Conservation (phyloP, 345 rosid genomes). For the Ricinus communis region DNA sequence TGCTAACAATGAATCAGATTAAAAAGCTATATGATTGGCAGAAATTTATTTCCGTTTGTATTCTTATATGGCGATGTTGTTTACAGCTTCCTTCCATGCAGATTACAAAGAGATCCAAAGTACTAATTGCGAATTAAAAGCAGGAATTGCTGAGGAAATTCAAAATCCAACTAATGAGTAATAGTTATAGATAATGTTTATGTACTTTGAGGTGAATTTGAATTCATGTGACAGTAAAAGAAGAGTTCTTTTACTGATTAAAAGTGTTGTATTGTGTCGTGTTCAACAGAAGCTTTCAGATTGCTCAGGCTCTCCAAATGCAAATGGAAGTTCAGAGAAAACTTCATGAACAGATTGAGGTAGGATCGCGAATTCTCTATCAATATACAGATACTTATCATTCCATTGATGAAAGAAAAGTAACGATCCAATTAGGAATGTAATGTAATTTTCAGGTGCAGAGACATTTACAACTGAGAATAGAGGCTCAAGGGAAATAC, state of each 20-base stretch:
- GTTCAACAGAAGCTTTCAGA: constrained; percentile 59
- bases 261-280: constrained; percentile 29
- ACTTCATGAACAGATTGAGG: constrained; percentile 95
- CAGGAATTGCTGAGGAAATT: constrained; percentile 35
- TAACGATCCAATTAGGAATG: constrained; percentile 8
- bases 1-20: neutral
- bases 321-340: constrained; percentile 95
- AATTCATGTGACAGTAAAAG: constrained; percentile 7
- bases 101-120: constrained; percentile 43
- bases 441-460: constrained; percentile 61
- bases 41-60: neutral
- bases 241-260: constrained; percentile 9
- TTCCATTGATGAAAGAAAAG: constrained; percentile 10
- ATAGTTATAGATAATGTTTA: constrained; percentile 24
- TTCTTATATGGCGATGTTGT: constrained; percentile 1
- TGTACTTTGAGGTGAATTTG: constrained; percentile 13
- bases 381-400: neutral
- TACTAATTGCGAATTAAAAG: neutral
- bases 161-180: constrained; percentile 58
- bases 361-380: constrained; percentile 24
- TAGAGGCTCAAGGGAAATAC: constrained; percentile 97
- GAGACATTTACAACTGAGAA: constrained; percentile 87
- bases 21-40: neutral
- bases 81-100: constrained; percentile 27
- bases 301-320: constrained; percentile 75